Conservation (phyloP, 1,284 basidiomycete species). For the Boletus semigastroideus region DNA sequence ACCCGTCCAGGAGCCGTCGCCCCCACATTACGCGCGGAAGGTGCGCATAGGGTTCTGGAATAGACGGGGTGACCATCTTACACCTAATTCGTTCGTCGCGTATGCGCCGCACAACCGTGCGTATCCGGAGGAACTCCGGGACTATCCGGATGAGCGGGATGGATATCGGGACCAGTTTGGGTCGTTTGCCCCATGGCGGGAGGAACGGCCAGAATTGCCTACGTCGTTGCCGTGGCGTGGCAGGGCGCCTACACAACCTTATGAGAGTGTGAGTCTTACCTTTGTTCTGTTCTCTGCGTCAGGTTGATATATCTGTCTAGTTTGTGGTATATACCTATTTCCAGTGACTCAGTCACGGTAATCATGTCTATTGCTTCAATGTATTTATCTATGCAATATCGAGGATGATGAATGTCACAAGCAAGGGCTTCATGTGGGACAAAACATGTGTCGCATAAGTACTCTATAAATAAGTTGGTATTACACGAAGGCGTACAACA, state of each 20-base stretch:
- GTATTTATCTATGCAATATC: conserved; percentile 21
- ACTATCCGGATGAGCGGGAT: conserved; percentile 52
- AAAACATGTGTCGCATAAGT: conserved; percentile 18
- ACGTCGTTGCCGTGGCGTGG: conserved; percentile 57
- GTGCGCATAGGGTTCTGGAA: conserved; percentile 67
- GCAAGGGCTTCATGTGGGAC: no score
- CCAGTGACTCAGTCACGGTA: conserved; percentile 8
- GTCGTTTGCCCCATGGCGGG: conserved; percentile 38
- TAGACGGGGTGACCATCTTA: conserved; percentile 64
- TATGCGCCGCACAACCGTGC: conserved; percentile 53
- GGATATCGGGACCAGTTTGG: conserved; percentile 56
- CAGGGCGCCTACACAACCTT: conserved; percentile 50
- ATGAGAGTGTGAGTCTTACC: conserved; percentile 48
- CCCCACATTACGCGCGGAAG: conserved; percentile 28
- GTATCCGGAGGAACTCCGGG: conserved; percentile 56
- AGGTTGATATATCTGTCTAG: conserved; percentile 19
- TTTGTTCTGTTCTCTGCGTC: neutral
- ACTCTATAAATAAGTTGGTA: conserved; percentile 25
- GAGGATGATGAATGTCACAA: neutral
- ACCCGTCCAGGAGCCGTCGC: conserved; percentile 27
- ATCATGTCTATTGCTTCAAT: neutral
- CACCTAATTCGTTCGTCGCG: conserved; percentile 52
- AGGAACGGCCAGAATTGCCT: conserved; percentile 52
- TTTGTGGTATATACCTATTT: conserved; percentile 39
- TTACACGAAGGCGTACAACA: conserved; percentile 15